phyloP scores from a whole-genome alignment of 2,329 filamentous ascomycete genomes.

The Pseudocercospora pini-densiflorae region DNA sequence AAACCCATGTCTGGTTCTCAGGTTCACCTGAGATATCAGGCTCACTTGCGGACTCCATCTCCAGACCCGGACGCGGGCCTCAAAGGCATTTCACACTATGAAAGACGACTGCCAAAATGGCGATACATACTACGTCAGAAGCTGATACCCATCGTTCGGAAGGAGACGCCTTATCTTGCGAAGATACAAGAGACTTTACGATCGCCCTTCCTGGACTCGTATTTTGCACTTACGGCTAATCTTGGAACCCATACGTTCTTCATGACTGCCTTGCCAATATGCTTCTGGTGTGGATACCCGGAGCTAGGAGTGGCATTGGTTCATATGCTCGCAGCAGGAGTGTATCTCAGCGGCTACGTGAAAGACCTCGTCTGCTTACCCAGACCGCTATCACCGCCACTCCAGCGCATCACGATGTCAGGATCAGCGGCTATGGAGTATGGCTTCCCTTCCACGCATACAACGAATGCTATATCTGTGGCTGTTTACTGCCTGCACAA shows the following conservation, averaged over 20 bases:
- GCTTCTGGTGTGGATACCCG: slow-evolving; percentile 95
- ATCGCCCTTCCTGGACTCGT: slow-evolving; percentile 85
- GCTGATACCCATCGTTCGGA: slow-evolving; percentile 84
- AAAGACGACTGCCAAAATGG: slow-evolving; percentile 79
- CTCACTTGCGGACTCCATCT: slow-evolving; percentile 36
- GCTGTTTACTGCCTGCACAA: slow-evolving; percentile 80
- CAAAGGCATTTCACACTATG: slow-evolving; percentile 69
- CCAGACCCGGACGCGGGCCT: slow-evolving; percentile 70
- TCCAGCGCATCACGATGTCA: slow-evolving; percentile 96
- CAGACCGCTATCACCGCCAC: slow-evolving; percentile 85
- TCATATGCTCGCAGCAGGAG: slow-evolving; percentile 69
- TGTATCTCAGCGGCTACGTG: slow-evolving; percentile 78
- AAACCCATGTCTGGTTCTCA: slow-evolving; percentile 27
- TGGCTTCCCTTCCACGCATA: slow-evolving; percentile 96
- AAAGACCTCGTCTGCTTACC: slow-evolving; percentile 95
- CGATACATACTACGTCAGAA: slow-evolving; percentile 81
- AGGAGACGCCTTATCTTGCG: slow-evolving; percentile 94
- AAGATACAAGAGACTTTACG: slow-evolving; percentile 80
- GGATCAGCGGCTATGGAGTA: slow-evolving; percentile 94
- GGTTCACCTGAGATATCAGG: slow-evolving; percentile 29
- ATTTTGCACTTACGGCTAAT: slow-evolving; percentile 96
- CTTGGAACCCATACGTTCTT: slow-evolving; percentile 98
- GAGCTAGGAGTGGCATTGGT: slow-evolving; percentile 74
- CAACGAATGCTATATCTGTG: slow-evolving; percentile 94
- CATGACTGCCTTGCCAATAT: slow-evolving; percentile 90